These are phyloP conservation scores for Hericium rajendrae DNA, from an alignment of 768 basidiomycete genomes.

Conservation along the genomic window DNA sequence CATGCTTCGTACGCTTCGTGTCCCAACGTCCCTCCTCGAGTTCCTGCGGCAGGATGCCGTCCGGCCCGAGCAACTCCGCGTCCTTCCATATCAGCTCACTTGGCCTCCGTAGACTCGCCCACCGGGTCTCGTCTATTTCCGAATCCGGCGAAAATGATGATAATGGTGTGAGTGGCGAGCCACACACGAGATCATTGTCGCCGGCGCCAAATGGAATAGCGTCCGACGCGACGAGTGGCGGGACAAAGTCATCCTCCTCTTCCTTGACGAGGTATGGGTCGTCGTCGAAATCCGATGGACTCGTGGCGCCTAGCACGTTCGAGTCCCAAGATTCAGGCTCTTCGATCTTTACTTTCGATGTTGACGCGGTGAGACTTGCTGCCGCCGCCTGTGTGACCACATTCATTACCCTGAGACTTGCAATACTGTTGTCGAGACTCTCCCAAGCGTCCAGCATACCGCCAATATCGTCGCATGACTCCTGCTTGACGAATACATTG, in stretches of 20 bases:
- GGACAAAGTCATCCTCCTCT: constrained; percentile 19
- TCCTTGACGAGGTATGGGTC: constrained; percentile 17
- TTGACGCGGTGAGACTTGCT: constrained; percentile 6
- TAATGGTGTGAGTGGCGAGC: constrained; percentile 6
- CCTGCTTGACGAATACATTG: constrained; percentile 41
- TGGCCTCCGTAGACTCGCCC: constrained; percentile 7
- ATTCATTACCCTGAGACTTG: constrained; percentile 29
- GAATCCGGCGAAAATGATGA: constrained; percentile 3
- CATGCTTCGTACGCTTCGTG: not conserved
- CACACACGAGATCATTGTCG: not conserved
- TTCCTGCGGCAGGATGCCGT: constrained; percentile 32
- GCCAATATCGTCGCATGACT: constrained; percentile 46
- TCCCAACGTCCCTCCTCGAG: constrained; percentile 30
- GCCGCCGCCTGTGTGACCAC: constrained; percentile 31
- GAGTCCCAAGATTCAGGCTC: constrained; percentile 36
- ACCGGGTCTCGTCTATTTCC: not conserved
- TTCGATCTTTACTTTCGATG: constrained; percentile 33
- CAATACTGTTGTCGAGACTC: constrained; percentile 38
- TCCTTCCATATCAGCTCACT: constrained; percentile 31
- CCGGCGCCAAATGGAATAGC: not conserved
- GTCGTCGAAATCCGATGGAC: constrained; percentile 23
- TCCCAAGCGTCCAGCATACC: constrained; percentile 67
- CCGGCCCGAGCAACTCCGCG: constrained; percentile 36
- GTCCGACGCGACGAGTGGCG: constrained; percentile 6
- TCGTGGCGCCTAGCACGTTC: constrained; percentile 23